Conservation (phyloP, 2,329 filamentous ascomycete genomes). For the Plectosphaerella cucumerina region DNA sequence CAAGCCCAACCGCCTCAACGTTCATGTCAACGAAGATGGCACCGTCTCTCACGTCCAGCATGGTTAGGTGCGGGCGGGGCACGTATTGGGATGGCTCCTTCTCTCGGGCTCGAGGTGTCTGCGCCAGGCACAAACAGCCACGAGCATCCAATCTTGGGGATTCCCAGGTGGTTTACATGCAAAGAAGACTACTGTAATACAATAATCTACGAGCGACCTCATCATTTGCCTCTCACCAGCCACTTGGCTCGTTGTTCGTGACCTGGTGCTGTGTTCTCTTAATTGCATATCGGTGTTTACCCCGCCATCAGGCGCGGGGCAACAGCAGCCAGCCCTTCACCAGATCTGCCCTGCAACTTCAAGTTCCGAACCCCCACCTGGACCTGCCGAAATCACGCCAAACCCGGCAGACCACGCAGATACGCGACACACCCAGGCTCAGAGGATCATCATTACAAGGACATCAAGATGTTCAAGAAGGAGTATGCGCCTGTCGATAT, state of each 20-base stretch:
- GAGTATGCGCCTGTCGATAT: constrained; percentile 52
- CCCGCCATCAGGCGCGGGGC: neutral
- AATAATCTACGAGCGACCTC: too few relatives aligned
- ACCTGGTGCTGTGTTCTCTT: too few relatives aligned
- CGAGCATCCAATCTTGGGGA: too few relatives aligned
- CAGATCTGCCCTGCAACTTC: neutral
- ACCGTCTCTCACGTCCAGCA: constrained; percentile 56
- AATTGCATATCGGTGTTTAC: neutral
- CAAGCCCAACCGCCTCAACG: constrained; percentile 49
- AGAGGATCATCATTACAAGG: constrained; percentile 2
- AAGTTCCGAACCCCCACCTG: neutral
- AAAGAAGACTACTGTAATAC: too few relatives aligned
- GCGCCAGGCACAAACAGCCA: too few relatives aligned
- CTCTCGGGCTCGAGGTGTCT: too few relatives aligned
- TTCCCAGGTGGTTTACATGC: too few relatives aligned
- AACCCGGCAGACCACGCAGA: neutral
- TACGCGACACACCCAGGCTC: constrained; percentile 1
- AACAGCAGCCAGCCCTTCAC: neutral
- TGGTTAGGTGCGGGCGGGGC: constrained; percentile 30
- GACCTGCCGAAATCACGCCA: neutral
- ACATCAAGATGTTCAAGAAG: constrained; percentile 86
- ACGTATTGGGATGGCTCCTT: too few relatives aligned
- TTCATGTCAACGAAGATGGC: constrained; percentile 56
- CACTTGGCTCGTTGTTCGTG: too few relatives aligned
- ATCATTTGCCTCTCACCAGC: too few relatives aligned